Percentiles rank a stretch among this genome's conserved stretches.
phyloP scores from a whole-genome alignment of 257 asterid genomes.

The Solanum rostratum region DNA sequence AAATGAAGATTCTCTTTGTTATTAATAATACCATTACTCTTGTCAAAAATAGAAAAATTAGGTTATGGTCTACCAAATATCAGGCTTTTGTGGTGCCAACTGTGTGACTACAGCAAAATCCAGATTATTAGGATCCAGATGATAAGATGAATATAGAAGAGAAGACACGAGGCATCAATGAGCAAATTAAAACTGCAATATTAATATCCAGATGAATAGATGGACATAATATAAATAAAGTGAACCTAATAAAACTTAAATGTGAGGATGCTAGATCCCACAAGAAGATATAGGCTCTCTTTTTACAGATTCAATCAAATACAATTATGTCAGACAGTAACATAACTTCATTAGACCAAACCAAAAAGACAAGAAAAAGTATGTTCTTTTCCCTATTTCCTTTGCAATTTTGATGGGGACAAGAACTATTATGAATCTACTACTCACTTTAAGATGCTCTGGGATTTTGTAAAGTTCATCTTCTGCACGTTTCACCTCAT shows the following conservation, averaged over 20 bases:
- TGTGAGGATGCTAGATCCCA: not conserved
- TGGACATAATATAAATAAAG: not conserved
- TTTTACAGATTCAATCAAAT: not conserved
- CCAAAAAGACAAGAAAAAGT: not conserved
- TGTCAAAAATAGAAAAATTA: not conserved
- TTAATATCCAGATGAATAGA: not conserved
- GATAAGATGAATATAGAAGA: not conserved
- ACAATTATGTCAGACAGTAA: not conserved
- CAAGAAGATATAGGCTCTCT: not conserved
- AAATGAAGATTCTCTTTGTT: not conserved
- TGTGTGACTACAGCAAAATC: not conserved
- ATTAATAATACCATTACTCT: not conserved
- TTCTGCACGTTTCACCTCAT: conserved; percentile 72
- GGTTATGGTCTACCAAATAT: not conserved
- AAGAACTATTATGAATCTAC: not conserved
- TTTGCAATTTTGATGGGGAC: not conserved
- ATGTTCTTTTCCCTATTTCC: not conserved
- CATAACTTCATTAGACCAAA: not conserved
- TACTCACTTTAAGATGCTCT: conserved; percentile 80
- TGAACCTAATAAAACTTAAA: not conserved
- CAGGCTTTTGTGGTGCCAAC: not conserved
- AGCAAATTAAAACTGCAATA: not conserved
- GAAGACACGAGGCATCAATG: not conserved
- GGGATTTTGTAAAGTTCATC: conserved; percentile 84
- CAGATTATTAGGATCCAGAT: not conserved